Evolutionary conservation across 306 rosid genomes (phyloP).

Genomic region (Fragaria iinumae): DNA sequence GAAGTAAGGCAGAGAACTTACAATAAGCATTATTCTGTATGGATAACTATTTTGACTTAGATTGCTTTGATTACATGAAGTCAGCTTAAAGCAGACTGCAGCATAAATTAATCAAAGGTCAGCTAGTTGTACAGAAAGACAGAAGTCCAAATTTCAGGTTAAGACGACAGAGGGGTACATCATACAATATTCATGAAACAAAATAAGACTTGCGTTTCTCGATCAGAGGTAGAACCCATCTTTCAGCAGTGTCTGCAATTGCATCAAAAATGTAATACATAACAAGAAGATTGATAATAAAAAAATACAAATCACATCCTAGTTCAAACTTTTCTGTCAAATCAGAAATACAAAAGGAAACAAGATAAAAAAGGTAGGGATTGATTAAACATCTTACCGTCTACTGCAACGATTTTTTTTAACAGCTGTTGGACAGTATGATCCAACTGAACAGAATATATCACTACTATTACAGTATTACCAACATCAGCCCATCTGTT

Average conservation of each 20-base stretch:
- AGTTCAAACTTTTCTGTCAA: not conserved
- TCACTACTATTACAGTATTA: constrained; percentile 44
- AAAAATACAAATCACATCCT: not conserved
- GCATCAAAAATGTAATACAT: not conserved
- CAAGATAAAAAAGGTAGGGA: not conserved
- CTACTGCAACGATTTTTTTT: constrained; percentile 4
- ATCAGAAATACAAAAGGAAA: not conserved
- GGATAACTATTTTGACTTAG: not conserved
- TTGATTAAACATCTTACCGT: not conserved
- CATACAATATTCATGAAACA: not conserved
- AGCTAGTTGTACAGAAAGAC: no score
- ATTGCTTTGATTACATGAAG: not conserved
- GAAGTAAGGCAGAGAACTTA: not conserved
- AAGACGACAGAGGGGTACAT: no score
- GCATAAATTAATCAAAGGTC: not conserved
- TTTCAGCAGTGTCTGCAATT: not conserved
- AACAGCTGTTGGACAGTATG: constrained; percentile 78
- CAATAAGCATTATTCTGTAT: not conserved
- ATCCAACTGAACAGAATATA: constrained; percentile 80
- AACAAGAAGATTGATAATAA: not conserved
- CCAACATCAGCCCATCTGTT: constrained; percentile 77
- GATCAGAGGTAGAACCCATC: not conserved
- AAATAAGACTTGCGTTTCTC: not conserved
- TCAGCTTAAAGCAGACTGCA: not conserved
- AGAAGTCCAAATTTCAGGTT: no score